These are phyloP conservation scores for Filosporella fistucella DNA, from an alignment of 495 filamentous ascomycete species.

Conservation along the genomic window DNA sequence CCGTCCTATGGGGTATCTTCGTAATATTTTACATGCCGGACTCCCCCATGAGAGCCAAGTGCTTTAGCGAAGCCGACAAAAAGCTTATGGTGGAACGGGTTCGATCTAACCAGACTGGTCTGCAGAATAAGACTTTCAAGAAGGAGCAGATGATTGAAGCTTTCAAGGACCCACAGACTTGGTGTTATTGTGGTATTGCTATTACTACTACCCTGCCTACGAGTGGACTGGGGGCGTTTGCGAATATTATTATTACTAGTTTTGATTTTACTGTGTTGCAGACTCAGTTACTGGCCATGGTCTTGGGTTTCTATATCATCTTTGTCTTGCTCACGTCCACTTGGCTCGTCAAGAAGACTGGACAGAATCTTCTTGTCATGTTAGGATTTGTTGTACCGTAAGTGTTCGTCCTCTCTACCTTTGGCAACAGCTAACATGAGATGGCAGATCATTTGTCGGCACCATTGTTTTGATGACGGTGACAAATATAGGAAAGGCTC, in stretches of 20 bases:
- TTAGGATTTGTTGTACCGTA: conserved; percentile 59
- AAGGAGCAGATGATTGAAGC: conserved; percentile 58
- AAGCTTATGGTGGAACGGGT: conserved; percentile 58
- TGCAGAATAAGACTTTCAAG: conserved; percentile 67
- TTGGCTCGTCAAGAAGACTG: conserved; percentile 57
- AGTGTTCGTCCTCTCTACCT: too few relatives aligned
- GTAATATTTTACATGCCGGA: conserved; percentile 64
- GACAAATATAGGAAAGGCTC: conserved; percentile 33
- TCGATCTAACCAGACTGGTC: conserved; percentile 60
- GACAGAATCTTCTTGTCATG: conserved; percentile 62
- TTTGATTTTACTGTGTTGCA: conserved; percentile 44
- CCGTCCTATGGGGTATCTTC: conserved; percentile 50
- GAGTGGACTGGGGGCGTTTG: conserved; percentile 60
- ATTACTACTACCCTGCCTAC: conserved; percentile 59
- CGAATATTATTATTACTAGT: conserved; percentile 52
- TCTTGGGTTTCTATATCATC: conserved; percentile 63
- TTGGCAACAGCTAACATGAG: not conserved
- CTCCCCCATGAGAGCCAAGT: conserved; percentile 64
- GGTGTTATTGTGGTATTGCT: conserved; percentile 23
- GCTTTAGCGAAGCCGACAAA: conserved; percentile 57
- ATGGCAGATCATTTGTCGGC: too few relatives aligned
- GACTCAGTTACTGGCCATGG: conserved; percentile 59
- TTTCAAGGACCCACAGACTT: conserved; percentile 53
- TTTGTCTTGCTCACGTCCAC: conserved; percentile 56
- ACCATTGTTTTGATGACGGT: conserved; percentile 53